A percentile compares a stretch with the other conserved stretches of the same genome.
Conservation (phyloP, 768 basidiomycete species). For the Tulasnella sp. region DNA sequence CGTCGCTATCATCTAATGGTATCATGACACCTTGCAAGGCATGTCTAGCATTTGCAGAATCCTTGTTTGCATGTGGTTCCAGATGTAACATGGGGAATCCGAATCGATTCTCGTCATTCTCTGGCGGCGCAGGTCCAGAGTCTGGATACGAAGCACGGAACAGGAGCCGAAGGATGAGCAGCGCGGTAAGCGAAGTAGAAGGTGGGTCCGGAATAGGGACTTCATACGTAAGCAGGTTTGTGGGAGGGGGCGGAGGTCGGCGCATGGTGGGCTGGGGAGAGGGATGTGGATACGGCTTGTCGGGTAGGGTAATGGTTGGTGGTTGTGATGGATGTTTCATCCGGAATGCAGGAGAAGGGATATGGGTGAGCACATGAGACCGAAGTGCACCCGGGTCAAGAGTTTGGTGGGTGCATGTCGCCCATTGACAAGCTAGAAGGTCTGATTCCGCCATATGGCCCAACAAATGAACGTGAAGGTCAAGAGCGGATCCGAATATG, state of each 20-base stretch:
- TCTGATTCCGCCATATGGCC: neutral
- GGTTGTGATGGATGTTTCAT: slow-evolving; percentile 56
- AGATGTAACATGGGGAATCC: slow-evolving; percentile 48
- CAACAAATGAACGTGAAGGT: slow-evolving; percentile 55
- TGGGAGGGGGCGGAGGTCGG: slow-evolving; percentile 57
- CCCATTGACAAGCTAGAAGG: slow-evolving; percentile 49
- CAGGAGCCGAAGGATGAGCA: slow-evolving; percentile 71
- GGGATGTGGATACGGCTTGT: slow-evolving; percentile 39
- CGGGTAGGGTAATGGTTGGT: slow-evolving; percentile 56
- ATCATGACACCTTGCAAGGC: slow-evolving; percentile 25
- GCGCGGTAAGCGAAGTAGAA: slow-evolving; percentile 61
- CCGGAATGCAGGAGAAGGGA: slow-evolving; percentile 45
- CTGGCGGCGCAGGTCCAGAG: slow-evolving; percentile 47
- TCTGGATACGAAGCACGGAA: slow-evolving; percentile 63
- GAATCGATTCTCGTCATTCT: slow-evolving; percentile 70
- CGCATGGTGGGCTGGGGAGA: slow-evolving; percentile 50
- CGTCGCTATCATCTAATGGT: slow-evolving; percentile 18
- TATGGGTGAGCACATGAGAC: slow-evolving; percentile 63
- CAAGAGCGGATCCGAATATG: slow-evolving; percentile 40
- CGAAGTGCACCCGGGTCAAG: slow-evolving; percentile 42
- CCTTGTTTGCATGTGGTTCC: slow-evolving; percentile 47
- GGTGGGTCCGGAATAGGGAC: slow-evolving; percentile 40
- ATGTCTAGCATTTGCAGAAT: slow-evolving; percentile 45
- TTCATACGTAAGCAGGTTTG: slow-evolving; percentile 43
- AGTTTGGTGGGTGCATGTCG: slow-evolving; percentile 41